A percentile compares a stretch with the other conserved stretches of the same genome.
phyloP scores from a whole-genome alignment of 169 alveolate species.

The Cryptosporidium felis region DNA sequence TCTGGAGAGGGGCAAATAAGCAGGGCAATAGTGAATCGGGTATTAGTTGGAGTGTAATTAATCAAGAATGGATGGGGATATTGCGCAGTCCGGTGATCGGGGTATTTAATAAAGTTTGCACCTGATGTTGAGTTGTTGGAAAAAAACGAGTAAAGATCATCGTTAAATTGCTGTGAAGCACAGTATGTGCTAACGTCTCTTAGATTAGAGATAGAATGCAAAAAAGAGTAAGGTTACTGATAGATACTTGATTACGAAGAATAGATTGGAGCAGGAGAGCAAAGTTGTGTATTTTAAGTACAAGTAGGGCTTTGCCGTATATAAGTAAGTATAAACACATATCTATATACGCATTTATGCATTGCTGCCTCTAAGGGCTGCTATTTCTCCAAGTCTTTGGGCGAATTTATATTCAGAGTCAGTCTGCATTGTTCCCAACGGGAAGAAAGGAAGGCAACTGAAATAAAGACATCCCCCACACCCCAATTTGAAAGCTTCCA shows the following conservation, averaged over 20 bases:
- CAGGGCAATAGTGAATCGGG: background rate
- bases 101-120: background rate
- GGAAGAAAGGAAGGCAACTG: too few relatives aligned
- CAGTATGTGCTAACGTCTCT: constrained; percentile 48
- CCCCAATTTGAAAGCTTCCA: too few relatives aligned
- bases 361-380: too few relatives aligned
- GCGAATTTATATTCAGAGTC: too few relatives aligned
- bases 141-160: constrained; percentile 1
- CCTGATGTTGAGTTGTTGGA: constrained; percentile 17
- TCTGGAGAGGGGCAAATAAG: constrained; percentile 31
- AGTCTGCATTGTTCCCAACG: too few relatives aligned
- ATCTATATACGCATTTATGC: background rate
- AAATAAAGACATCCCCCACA: too few relatives aligned
- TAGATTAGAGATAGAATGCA: constrained; percentile 7
- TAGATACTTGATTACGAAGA: constrained; percentile 17
- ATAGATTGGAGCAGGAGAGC: constrained; percentile 29
- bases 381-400: too few relatives aligned
- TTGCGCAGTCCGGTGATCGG: background rate
- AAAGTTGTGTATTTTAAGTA: background rate
- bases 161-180: constrained; percentile 32
- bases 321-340: background rate
- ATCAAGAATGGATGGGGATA: constrained; percentile 10
- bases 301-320: background rate
- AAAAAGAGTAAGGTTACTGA: constrained; percentile 22
- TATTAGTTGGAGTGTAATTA: constrained; percentile 8